Evolutionary conservation across 2,329 filamentous ascomycete species (phyloP).

Genomic region (Calonectria pauciramosa): DNA sequence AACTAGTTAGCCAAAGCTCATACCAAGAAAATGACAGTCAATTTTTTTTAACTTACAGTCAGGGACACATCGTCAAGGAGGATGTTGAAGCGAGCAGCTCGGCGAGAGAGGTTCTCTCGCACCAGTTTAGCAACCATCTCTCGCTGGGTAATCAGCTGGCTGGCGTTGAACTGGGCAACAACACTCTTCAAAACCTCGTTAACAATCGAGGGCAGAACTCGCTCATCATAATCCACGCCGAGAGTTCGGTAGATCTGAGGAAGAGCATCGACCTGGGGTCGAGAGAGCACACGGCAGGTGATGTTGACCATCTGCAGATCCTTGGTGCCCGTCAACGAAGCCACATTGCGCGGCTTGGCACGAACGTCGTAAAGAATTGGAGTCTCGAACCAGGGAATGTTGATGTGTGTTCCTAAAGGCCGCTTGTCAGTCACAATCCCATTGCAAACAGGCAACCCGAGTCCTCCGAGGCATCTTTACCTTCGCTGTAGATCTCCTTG

Average conservation of each 20-base stretch:
- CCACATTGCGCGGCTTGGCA: slow-evolving; percentile 95
- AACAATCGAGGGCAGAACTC: slow-evolving; percentile 95
- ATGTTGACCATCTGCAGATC: slow-evolving; percentile 99
- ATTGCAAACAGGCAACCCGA: slow-evolving; percentile 18
- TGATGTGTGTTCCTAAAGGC: slow-evolving; percentile 86
- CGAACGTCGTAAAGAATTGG: slow-evolving; percentile 98
- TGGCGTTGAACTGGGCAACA: slow-evolving; percentile 98
- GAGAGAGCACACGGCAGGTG: slow-evolving; percentile 97
- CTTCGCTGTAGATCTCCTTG: slow-evolving; percentile 97
- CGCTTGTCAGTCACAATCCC: slow-evolving; percentile 29
- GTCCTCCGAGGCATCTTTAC: slow-evolving; percentile 60
- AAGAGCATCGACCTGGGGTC: slow-evolving; percentile 87
- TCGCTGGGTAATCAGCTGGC: slow-evolving; percentile 98
- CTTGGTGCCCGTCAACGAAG: slow-evolving; percentile 97
- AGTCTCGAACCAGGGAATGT: slow-evolving; percentile 97
- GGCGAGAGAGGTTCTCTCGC: slow-evolving; percentile 89
- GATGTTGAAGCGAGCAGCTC: slow-evolving; percentile 97
- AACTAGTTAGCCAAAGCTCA: slow-evolving; percentile 15
- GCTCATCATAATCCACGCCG: slow-evolving; percentile 96
- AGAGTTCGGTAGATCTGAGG: slow-evolving; percentile 98
- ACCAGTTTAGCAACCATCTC: slow-evolving; percentile 95
- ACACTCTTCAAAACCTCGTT: slow-evolving; percentile 99
- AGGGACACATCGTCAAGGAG: slow-evolving; percentile 96
- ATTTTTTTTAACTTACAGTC: slow-evolving; percentile 74
- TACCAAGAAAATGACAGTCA: not conserved